Conservation (phyloP, 2,329 filamentous ascomycete genomes). For the Neonectria faginata region DNA sequence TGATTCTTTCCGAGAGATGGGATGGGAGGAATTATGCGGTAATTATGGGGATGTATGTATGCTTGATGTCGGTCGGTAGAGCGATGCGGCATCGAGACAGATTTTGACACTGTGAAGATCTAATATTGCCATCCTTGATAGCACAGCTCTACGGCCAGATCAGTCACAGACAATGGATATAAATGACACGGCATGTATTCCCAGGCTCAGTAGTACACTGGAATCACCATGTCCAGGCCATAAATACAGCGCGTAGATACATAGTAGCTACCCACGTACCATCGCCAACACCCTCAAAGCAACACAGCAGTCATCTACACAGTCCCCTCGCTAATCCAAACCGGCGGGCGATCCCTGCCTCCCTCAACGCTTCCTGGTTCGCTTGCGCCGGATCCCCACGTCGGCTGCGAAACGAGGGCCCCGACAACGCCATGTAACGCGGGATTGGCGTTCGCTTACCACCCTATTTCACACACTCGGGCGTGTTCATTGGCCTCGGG, state of each 20-base stretch:
- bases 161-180: neutral
- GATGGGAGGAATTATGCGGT: neutral
- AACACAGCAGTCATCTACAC: neutral
- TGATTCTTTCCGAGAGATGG: slow-evolving; percentile 23
- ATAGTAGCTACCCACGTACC: neutral
- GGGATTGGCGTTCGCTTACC: slow-evolving; percentile 32
- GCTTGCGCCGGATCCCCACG: slow-evolving; percentile 25
- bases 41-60: neutral
- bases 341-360: neutral
- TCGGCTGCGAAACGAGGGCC: slow-evolving; percentile 44
- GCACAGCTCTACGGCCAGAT: neutral
- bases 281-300: neutral
- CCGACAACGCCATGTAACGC: slow-evolving; percentile 33
- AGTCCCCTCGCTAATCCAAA: slow-evolving; percentile 12
- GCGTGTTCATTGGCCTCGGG: neutral
- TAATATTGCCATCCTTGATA: neutral
- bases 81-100: neutral
- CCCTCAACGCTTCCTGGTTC: slow-evolving; percentile 4
- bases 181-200: neutral
- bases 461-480: neutral
- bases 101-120: neutral
- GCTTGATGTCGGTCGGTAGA: neutral
- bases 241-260: neutral
- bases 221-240: neutral
- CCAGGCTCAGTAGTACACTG: neutral